Evolutionary conservation across 1,139 yeast genomes (phyloP), one percentile per base, ranked within the genome.

Genomic region (Magnusiomyces clavatus): DNA sequence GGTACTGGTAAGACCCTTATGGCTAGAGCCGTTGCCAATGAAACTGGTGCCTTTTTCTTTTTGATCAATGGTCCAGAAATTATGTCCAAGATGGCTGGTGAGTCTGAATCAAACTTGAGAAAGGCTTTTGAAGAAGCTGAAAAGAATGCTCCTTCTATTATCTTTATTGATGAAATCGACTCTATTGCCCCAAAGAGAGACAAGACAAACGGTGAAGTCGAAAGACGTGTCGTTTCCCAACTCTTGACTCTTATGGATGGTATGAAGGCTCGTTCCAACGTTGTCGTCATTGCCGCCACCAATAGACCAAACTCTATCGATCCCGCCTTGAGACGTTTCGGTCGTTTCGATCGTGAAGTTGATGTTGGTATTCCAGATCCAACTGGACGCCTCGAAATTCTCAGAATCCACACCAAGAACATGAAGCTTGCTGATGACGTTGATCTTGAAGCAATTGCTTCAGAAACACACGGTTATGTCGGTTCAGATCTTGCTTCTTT

Each of bases 61-160:
- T 79, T 92, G 66, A 92, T 92, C 69, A 92, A 92, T 69, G 99
- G 98, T 71, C 99, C 99, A n/a, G 98, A 92, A 74, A 95, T 92
- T 67, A 92, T 92, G 98, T 89, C 97, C 53, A 92, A 92, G 75
- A 92, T 92, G 99, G 98, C 99, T 47, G 99, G 99, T 76, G 99
- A 92, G 73, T 88, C 97, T 20, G 99, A 92, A 75, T 86, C 96
- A 44, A 92, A 92, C 66, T 77, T 92, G 70, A 83, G 99, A 76
- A 90, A 90, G 74, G 98, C 98, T 4, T 92, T 92, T 64, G 99
- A 92, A 72, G 98, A 92, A 74, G 98, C 99, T 50, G 98, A 92
- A 74, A 92, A 92, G 77, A 89, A 94, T 70, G 92, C 97, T 16
- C 98, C 98, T 34, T 82, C 98, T 10, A 92, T 92, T 65, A 92